Conservation (phyloP, 2,329 filamentous ascomycete genomes). For the Tolypocladium amazonense region DNA sequence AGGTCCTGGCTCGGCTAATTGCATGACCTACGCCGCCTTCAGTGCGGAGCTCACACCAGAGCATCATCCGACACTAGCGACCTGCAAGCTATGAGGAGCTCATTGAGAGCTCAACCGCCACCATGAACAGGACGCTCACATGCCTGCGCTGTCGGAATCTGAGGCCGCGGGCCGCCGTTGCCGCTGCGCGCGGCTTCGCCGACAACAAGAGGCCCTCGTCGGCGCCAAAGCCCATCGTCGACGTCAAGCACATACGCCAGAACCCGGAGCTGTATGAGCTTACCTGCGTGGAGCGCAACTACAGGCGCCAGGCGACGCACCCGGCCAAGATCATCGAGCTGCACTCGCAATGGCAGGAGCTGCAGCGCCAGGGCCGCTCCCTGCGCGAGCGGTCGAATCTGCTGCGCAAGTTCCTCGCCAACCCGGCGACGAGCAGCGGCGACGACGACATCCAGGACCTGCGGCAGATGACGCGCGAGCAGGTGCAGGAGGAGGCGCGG, state of each 20-base stretch:
- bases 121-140: slow-evolving; percentile 20
- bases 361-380: slow-evolving; percentile 48
- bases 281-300: slow-evolving; percentile 82
- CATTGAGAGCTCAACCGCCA: slow-evolving; percentile 9
- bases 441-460: slow-evolving; percentile 28
- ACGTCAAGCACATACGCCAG: slow-evolving; percentile 84
- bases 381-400: slow-evolving; percentile 58
- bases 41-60: neutral
- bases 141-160: slow-evolving; percentile 14
- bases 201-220: slow-evolving; percentile 46
- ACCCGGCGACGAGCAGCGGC: slow-evolving; percentile 35
- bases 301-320: slow-evolving; percentile 44
- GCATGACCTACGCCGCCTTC: slow-evolving; percentile 12
- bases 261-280: slow-evolving; percentile 70
- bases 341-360: slow-evolving; percentile 45
- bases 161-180: slow-evolving; percentile 6
- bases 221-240: slow-evolving; percentile 68
- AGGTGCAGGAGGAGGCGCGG: slow-evolving; percentile 53
- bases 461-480: slow-evolving; percentile 30
- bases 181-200: slow-evolving; percentile 11
- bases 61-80: neutral
- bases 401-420: slow-evolving; percentile 43
- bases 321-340: slow-evolving; percentile 45
- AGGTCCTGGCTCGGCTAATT: slow-evolving; percentile 15
- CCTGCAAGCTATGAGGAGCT: slow-evolving; percentile 11